Conservation (phyloP, 2,329 filamentous ascomycete genomes). For the Byssothecium circinans region DNA sequence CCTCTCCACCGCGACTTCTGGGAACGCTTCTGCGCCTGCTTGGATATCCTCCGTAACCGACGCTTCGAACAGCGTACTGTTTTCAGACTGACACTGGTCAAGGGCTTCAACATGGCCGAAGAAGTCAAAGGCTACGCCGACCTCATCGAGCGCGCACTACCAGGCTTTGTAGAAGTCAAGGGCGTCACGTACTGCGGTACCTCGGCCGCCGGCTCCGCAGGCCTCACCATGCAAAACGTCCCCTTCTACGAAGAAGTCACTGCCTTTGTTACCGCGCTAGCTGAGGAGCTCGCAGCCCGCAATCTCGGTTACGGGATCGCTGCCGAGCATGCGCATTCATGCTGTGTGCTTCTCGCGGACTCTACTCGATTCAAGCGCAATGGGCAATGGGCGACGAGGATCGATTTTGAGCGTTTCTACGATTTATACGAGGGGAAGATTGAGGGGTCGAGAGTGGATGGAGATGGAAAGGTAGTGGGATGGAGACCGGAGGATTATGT, state of each 20-base stretch:
- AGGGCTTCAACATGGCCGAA: conserved; percentile 96
- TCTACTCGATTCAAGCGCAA: conserved; percentile 70
- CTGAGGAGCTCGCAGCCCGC: conserved; percentile 66
- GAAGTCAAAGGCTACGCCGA: conserved; percentile 89
- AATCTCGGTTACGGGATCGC: conserved; percentile 86
- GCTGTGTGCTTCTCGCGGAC: conserved; percentile 85
- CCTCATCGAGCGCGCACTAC: conserved; percentile 81
- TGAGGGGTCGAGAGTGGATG: conserved; percentile 38
- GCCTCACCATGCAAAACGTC: conserved; percentile 95
- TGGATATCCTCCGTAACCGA: conserved; percentile 84
- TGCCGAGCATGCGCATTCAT: conserved; percentile 92
- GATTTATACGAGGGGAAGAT: conserved; percentile 68
- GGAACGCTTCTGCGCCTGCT: conserved; percentile 89
- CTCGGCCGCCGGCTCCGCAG: conserved; percentile 77
- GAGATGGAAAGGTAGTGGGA: conserved; percentile 55
- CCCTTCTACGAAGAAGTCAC: conserved; percentile 91
- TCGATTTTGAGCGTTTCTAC: conserved; percentile 90
- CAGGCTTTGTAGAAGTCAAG: conserved; percentile 94
- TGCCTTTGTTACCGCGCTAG: conserved; percentile 76
- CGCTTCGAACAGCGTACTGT: conserved; percentile 87
- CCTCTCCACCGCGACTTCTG: conserved; percentile 95
- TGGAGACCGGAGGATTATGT: conserved; percentile 93
- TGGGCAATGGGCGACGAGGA: conserved; percentile 86
- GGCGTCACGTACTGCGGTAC: conserved; percentile 97
- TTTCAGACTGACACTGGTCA: conserved; percentile 91